Base-by-base conservation (phyloP, 148 eudicot species). In the Amaranthus cruentus region DNA sequence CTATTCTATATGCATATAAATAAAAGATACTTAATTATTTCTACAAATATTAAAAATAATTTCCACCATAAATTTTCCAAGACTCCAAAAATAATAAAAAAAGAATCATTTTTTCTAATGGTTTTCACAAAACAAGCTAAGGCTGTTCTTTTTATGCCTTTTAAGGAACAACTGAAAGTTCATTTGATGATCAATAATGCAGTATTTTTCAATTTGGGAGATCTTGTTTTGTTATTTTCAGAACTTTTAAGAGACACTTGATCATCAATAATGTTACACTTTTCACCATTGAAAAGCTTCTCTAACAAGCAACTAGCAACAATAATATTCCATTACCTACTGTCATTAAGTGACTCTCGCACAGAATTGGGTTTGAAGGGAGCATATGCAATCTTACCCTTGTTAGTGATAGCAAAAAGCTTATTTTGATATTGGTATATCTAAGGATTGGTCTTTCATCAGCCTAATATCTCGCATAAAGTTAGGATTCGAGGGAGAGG, bases 121-220 rank as follows among this genome's bases (percentile, higher is more conserved):
- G 28, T 55, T 11, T 6, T 10, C 14, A 10, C 0, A 42, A 2
- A 14, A 55, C 42, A 2, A 28, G 38, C 38, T 28, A 28, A 71
- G 9, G 49, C 44, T 42, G 9, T 53, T 42, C 21, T 21, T 18
- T 52, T 5, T 38, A 51, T 54, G 21, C 42, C 51, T 13, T 70
- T n/a, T 48, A 8, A 66, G 13, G 54, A 69, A 69, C 47, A 69
- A 7, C 21, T 28, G 5, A 46, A 18, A 13, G 42, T 62, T 51
- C 1, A 28, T 47, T 15, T 48, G 59, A 10, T 43, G 15, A 53
- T 50, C 15, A 46, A 28, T 47, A n/a, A n/a, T 43, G 65, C 52
- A 9, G 18, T 60, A 72, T 66, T 55, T 28, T 74, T 47, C 55
- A 18, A 47, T 15, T n/a, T 63, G 71, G 70, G n/a, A 73, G 51